Percentiles rank a stretch among this genome's conserved stretches.
These are phyloP conservation scores for Arabidopsis arenosa DNA, from an alignment of 345 rosid genomes.

Conservation along the genomic window DNA sequence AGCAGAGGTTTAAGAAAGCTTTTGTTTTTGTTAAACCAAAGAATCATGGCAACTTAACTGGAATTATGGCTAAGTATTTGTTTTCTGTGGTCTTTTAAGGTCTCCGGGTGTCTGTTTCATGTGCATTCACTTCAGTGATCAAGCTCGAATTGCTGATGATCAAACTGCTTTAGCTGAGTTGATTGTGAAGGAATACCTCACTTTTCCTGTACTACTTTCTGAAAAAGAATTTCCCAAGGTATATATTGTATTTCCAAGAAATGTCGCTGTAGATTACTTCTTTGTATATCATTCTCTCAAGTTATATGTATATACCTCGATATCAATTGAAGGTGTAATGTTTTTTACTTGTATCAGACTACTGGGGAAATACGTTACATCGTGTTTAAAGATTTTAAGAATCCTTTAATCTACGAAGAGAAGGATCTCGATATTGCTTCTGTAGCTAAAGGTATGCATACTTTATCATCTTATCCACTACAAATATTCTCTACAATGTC, in stretches of 20 bases:
- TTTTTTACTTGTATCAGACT: slow-evolving; percentile 52
- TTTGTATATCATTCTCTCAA: slow-evolving; percentile 11
- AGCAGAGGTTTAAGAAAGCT: slow-evolving; percentile 64
- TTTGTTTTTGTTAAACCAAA: slow-evolving; percentile 9
- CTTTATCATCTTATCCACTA: slow-evolving; percentile 12
- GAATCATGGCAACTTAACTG: slow-evolving; percentile 11
- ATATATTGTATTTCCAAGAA: slow-evolving; percentile 15
- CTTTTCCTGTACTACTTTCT: slow-evolving; percentile 76
- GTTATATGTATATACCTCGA: neutral
- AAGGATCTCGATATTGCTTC: slow-evolving; percentile 59
- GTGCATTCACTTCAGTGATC: slow-evolving; percentile 61
- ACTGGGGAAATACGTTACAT: slow-evolving; percentile 56
- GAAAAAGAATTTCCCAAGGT: slow-evolving; percentile 66
- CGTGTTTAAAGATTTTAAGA: slow-evolving; percentile 63
- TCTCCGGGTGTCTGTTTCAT: slow-evolving; percentile 65
- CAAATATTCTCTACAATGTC: neutral
- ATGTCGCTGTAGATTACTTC: slow-evolving; percentile 3
- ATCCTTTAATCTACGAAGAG: slow-evolving; percentile 55
- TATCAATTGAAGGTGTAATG: neutral
- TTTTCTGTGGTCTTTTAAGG: slow-evolving; percentile 51
- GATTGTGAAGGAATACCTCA: slow-evolving; percentile 68
- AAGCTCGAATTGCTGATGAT: slow-evolving; percentile 51
- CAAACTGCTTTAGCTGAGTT: slow-evolving; percentile 54
- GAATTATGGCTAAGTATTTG: slow-evolving; percentile 18
- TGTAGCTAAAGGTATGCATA: slow-evolving; percentile 65